Conservation (phyloP, 805 yeast genomes). For the Myxozyma kluyveri region DNA sequence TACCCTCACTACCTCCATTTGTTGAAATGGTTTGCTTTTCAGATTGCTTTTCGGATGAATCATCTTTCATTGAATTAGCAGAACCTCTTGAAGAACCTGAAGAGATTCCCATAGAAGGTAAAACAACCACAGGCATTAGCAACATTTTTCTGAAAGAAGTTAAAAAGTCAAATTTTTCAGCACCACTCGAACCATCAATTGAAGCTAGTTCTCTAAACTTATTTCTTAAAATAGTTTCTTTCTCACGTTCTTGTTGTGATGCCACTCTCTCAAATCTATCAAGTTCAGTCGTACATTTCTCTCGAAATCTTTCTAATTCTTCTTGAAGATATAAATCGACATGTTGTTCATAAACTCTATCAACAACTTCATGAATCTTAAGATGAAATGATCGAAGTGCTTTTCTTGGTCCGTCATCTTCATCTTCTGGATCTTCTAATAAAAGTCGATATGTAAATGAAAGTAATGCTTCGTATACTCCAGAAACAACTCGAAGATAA, state of each 20-base stretch:
- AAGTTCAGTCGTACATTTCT: constrained; percentile 34
- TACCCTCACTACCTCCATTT: not conserved
- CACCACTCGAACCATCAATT: constrained; percentile 28
- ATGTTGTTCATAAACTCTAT: constrained; percentile 32
- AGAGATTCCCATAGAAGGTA: constrained; percentile 8
- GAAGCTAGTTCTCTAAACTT: constrained; percentile 40
- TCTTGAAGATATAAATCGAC: constrained; percentile 36
- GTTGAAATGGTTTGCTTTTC: constrained; percentile 4
- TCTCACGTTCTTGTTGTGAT: constrained; percentile 48
- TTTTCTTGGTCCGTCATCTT: constrained; percentile 5
- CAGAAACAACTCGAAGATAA: constrained; percentile 44
- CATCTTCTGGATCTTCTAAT: constrained; percentile 25
- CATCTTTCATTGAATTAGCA: constrained; percentile 9
- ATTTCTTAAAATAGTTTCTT: constrained; percentile 48
- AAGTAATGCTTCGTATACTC: constrained; percentile 33
- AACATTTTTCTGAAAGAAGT: constrained; percentile 52
- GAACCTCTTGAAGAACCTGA: constrained; percentile 16
- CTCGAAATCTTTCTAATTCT: constrained; percentile 35
- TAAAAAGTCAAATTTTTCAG: constrained; percentile 52
- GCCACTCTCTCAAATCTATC: constrained; percentile 38
- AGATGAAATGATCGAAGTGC: constrained; percentile 11
- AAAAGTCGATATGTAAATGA: constrained; percentile 31
- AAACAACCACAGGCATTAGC: constrained; percentile 37
- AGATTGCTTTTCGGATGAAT: constrained; percentile 11
- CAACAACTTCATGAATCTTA: constrained; percentile 30